Evolutionary conservation across 305 asterid species (phyloP).

Genomic region (Solanum hybrid): DNA sequence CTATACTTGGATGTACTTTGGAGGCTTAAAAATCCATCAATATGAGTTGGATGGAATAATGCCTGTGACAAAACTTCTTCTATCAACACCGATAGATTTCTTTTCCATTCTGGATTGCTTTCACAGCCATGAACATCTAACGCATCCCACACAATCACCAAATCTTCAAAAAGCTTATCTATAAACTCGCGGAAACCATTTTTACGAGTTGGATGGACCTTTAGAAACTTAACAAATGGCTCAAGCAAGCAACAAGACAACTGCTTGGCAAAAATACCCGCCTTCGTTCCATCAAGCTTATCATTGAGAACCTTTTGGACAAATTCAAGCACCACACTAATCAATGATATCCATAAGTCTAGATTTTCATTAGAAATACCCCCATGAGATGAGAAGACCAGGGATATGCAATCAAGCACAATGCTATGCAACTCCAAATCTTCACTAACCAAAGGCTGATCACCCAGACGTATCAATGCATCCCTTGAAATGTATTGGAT

Average conservation of each 20-base stretch:
- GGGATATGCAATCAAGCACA: conserved; percentile 49
- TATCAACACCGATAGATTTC: conserved; percentile 34
- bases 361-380: conserved; percentile 66
- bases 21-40: conserved; percentile 65
- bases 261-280: conserved; percentile 34
- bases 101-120: conserved; percentile 29
- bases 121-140: conserved; percentile 28
- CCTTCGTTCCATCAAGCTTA: conserved; percentile 40
- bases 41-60: conserved; percentile 71
- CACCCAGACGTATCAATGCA: conserved; percentile 22
- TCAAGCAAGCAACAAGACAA: conserved; percentile 52
- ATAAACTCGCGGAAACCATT: conserved; percentile 57
- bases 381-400: conserved; percentile 62
- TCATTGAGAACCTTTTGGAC: conserved; percentile 28
- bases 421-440: conserved; percentile 33
- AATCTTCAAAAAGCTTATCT: conserved; percentile 71
- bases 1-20: conserved; percentile 46
- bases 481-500: conserved; percentile 45
- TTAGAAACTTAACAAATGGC: conserved; percentile 72
- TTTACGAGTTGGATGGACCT: conserved; percentile 70
- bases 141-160: conserved; percentile 45
- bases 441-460: conserved; percentile 16
- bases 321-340: conserved; percentile 42
- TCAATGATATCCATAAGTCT: conserved; percentile 56
- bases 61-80: conserved; percentile 81